Conservation (phyloP, 768 basidiomycete genomes). For the Lactarius hengduanensis region DNA sequence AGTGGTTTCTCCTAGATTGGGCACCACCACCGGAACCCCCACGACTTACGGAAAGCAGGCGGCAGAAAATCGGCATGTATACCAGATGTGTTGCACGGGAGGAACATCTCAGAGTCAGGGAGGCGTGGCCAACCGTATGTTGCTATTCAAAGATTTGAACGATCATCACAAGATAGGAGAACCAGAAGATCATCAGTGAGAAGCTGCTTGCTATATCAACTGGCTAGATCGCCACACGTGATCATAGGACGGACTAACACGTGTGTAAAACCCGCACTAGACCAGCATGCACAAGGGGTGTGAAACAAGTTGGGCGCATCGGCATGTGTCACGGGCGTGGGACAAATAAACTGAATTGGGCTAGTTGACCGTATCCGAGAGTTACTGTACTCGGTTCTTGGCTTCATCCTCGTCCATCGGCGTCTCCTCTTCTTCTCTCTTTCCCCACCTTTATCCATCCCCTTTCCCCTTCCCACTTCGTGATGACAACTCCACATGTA, state of each 20-base stretch:
- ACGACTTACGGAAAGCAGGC: not conserved
- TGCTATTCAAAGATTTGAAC: not conserved
- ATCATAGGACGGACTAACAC: not conserved
- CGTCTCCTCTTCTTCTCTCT: slow-evolving; percentile 5
- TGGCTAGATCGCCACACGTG: not conserved
- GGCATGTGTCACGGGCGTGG: slow-evolving; percentile 7
- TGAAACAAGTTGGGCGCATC: not conserved
- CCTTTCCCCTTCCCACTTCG: slow-evolving; percentile 18
- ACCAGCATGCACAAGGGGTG: too few relatives aligned
- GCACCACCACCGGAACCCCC: not conserved
- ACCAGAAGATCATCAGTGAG: too few relatives aligned
- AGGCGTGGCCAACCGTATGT: too few relatives aligned
- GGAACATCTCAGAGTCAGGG: not conserved
- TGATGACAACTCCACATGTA: slow-evolving; percentile 81
- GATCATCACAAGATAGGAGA: not conserved
- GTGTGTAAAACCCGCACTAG: too few relatives aligned
- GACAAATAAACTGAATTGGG: not conserved
- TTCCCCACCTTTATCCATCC: slow-evolving; percentile 26
- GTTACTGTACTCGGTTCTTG: slow-evolving; percentile 8
- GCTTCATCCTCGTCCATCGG: not conserved
- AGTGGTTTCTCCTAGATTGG: not conserved
- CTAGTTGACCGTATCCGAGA: not conserved
- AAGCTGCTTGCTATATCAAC: too few relatives aligned
- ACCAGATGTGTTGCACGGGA: not conserved
- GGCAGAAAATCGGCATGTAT: not conserved